Evolutionary conservation across 2,329 filamentous ascomycete species (phyloP).

Genomic region (Chlorencoelia australis): DNA sequence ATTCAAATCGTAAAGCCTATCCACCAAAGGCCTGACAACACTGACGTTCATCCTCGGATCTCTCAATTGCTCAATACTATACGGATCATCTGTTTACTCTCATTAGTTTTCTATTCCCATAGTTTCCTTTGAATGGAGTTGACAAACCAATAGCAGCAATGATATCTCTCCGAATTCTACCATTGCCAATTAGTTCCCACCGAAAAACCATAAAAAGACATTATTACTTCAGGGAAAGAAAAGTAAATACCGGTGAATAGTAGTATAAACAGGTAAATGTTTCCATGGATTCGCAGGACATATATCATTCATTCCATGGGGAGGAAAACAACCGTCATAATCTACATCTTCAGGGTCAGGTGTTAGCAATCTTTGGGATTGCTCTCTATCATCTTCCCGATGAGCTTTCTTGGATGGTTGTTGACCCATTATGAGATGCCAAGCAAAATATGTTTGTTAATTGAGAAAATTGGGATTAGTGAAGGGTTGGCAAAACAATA

Average conservation of each 20-base stretch:
- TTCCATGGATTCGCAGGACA: constrained; percentile 21
- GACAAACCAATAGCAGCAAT: constrained; percentile 52
- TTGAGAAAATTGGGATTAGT: too few relatives aligned
- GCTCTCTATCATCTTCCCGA: too few relatives aligned
- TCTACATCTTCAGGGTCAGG: constrained; percentile 15
- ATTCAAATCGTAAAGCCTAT: constrained; percentile 68
- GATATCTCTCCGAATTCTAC: constrained; percentile 52
- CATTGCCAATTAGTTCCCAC: too few relatives aligned
- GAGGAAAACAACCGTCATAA: constrained; percentile 21
- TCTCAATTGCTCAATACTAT: constrained; percentile 65
- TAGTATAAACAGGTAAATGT: constrained; percentile 62
- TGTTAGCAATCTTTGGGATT: constrained; percentile 12
- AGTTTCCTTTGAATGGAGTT: background rate
- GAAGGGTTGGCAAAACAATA: too few relatives aligned
- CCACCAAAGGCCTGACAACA: constrained; percentile 72
- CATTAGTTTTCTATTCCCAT: background rate
- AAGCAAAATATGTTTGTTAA: too few relatives aligned
- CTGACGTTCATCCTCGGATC: constrained; percentile 67
- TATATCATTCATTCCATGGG: constrained; percentile 16
- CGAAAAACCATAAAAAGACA: too few relatives aligned
- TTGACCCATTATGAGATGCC: constrained; percentile 2
- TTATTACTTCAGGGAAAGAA: too few relatives aligned
- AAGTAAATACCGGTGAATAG: constrained; percentile 52
- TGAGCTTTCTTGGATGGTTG: too few relatives aligned
- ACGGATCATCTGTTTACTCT: constrained; percentile 42